Conservation (phyloP, 2,329 filamentous ascomycete genomes). For the Colletotrichum trifolii region DNA sequence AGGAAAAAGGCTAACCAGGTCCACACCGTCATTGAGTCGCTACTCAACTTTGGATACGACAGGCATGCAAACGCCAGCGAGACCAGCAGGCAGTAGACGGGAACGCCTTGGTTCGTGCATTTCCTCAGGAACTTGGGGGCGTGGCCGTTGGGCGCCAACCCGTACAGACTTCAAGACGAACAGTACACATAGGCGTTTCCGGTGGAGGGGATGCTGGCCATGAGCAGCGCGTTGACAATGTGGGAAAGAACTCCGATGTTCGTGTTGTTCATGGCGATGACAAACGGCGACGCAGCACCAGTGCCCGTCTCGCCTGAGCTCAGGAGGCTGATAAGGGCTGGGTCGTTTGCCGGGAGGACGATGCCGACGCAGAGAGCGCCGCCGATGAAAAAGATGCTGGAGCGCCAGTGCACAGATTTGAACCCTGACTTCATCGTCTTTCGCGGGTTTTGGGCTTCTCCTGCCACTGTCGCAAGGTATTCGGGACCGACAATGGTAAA, state of each 20-base stretch:
- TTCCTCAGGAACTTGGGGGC: slow-evolving; percentile 52
- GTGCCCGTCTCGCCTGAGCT: slow-evolving; percentile 46
- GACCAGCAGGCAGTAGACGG: slow-evolving; percentile 28
- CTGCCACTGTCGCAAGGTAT: slow-evolving; percentile 76
- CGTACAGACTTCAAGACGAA: slow-evolving; percentile 66
- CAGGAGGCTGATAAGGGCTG: slow-evolving; percentile 6
- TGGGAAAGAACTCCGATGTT: slow-evolving; percentile 64
- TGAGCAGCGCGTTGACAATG: slow-evolving; percentile 67
- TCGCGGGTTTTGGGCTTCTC: slow-evolving; percentile 74
- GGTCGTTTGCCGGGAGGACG: slow-evolving; percentile 68
- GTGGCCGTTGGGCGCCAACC: slow-evolving; percentile 65
- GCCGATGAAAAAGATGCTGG: slow-evolving; percentile 77
- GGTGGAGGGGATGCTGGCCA: slow-evolving; percentile 65
- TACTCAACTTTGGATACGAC: slow-evolving; percentile 25
- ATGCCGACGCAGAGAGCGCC: slow-evolving; percentile 75
- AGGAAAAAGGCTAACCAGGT: slow-evolving; percentile 57
- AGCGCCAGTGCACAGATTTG: slow-evolving; percentile 78
- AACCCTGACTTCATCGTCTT: slow-evolving; percentile 74
- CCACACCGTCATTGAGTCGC: slow-evolving; percentile 70
- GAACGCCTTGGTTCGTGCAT: slow-evolving; percentile 47
- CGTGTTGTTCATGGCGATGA: slow-evolving; percentile 70
- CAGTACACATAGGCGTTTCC: slow-evolving; percentile 69
- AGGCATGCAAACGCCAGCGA: neutral
- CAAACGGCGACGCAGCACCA: slow-evolving; percentile 70
- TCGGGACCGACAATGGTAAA: slow-evolving; percentile 76